Conservation (phyloP, 257 asterid genomes). For the Paraleonurus japonicus region DNA sequence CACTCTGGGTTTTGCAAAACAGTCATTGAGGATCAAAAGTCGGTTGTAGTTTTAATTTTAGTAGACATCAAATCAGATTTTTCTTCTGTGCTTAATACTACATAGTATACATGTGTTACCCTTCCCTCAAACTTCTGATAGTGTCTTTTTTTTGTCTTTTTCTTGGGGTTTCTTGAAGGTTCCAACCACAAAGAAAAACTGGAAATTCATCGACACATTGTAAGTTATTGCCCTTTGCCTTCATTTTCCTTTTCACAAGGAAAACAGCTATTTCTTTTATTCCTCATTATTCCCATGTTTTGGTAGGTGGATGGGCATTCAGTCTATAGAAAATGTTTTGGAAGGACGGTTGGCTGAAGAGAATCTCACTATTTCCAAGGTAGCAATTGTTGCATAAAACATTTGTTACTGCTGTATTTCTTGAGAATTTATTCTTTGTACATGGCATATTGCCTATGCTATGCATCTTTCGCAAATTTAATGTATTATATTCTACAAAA, state of each 20-base stretch:
- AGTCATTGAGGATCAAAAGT: conserved; percentile 3
- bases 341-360: conserved; percentile 35
- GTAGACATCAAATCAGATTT: conserved; percentile 12
- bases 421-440: conserved; percentile 8
- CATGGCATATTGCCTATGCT: not conserved
- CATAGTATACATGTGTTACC: not conserved
- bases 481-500: not conserved
- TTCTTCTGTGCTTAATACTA: not conserved
- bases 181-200: conserved; percentile 40
- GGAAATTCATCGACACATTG: conserved; percentile 59
- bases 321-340: conserved; percentile 45
- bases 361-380: conserved; percentile 53
- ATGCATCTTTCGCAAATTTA: conserved; percentile 2
- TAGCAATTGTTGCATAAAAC: conserved; percentile 22
- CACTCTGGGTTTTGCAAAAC: conserved; percentile 4
- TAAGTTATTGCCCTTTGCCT: conserved; percentile 43
- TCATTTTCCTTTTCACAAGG: conserved; percentile 14
- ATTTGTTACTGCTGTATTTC: conserved; percentile 3
- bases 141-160: conserved; percentile 25
- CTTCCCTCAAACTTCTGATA: conserved; percentile 15
- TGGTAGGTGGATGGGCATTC: conserved; percentile 79
- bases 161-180: conserved; percentile 40
- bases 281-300: conserved; percentile 23
- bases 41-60: not conserved
- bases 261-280: conserved; percentile 24